A percentile compares a stretch with the other conserved stretches of the same genome.
These are phyloP conservation scores for Colletotrichum higginsianum DNA, from an alignment of 2,329 filamentous ascomycete species.

Conservation along the genomic window DNA sequence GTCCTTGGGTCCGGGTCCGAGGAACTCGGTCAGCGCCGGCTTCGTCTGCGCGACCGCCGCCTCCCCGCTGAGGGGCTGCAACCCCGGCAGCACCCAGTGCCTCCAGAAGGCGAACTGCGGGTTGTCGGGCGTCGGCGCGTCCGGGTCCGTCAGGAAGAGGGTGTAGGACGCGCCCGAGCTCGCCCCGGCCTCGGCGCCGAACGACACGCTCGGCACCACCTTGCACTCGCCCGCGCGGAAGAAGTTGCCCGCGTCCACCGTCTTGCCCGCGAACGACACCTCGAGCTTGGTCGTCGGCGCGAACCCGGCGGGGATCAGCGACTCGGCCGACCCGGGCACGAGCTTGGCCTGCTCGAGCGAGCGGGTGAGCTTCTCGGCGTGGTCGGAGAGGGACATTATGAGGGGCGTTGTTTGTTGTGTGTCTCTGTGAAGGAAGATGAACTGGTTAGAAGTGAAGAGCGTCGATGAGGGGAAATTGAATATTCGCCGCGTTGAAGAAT, in stretches of 20 bases:
- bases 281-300: constrained; percentile 57
- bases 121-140: constrained; percentile 69
- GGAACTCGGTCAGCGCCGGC: constrained; percentile 57
- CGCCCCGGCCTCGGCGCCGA: constrained; percentile 52
- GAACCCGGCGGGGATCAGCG: constrained; percentile 60
- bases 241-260: constrained; percentile 55
- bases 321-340: constrained; percentile 57
- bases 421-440: not conserved
- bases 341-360: constrained; percentile 57
- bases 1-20: constrained; percentile 62
- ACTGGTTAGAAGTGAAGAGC: not conserved
- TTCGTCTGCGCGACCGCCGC: constrained; percentile 49
- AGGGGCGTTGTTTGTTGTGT: not conserved
- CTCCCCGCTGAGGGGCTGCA: constrained; percentile 51
- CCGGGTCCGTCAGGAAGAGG: constrained; percentile 67
- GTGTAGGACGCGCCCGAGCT: constrained; percentile 56
- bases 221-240: constrained; percentile 58
- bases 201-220: constrained; percentile 54
- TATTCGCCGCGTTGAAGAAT: not conserved
- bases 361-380: constrained; percentile 45
- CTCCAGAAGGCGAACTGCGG: constrained; percentile 70
- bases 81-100: constrained; percentile 65
- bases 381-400: constrained; percentile 40
- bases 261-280: constrained; percentile 54
- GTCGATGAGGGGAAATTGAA: no score